Evolutionary conservation across 192 early-diverging fungal genomes (phyloP).

Genomic region (Coemansia sp.): DNA sequence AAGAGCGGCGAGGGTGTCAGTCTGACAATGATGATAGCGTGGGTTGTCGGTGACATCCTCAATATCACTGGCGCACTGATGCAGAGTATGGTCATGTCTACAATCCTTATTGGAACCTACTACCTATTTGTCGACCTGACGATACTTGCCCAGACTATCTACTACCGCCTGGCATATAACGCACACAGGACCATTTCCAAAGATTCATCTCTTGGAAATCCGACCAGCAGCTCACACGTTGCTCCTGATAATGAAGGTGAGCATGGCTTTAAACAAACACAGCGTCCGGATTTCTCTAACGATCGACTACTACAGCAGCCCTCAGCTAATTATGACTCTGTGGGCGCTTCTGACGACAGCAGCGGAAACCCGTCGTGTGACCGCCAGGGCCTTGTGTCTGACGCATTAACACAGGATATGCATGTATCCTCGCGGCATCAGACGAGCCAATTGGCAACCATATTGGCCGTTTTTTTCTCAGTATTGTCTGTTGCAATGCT

Average conservation of each 20-base stretch:
- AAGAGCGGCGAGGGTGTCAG: constrained; percentile 77
- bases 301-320: not conserved
- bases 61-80: constrained; percentile 70
- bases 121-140: constrained; percentile 70
- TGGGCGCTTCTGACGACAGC: not conserved
- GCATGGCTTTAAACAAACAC: not conserved
- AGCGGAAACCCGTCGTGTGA: not conserved
- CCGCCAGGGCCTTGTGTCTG: not conserved
- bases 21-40: constrained; percentile 67
- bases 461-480: constrained; percentile 29
- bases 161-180: constrained; percentile 57
- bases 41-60: constrained; percentile 77
- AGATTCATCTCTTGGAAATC: not conserved
- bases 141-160: constrained; percentile 65
- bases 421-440: not conserved
- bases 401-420: not conserved
- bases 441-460: constrained; percentile 14
- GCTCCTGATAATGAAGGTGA: constrained; percentile 2
- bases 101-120: constrained; percentile 69
- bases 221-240: not conserved
- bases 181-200: constrained; percentile 21
- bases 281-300: not conserved
- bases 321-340: not conserved
- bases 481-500: constrained; percentile 31
- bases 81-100: constrained; percentile 69